A percentile compares a stretch with the other conserved stretches of the same genome.
Conservation (phyloP, 208 protist species). For the Naegleria lovaniensis region DNA sequence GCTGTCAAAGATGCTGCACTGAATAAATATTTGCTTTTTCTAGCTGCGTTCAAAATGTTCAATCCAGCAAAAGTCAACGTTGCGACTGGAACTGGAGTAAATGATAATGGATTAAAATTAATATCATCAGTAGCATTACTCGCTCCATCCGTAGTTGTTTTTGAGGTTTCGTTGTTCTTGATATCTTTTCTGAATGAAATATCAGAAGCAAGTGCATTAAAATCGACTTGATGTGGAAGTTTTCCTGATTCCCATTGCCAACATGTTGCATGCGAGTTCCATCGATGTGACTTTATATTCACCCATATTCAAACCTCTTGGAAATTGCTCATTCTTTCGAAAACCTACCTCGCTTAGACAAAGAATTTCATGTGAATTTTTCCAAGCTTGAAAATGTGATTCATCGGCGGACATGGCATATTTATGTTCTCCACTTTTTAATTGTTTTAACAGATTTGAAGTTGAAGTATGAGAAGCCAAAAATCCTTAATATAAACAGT, state of each 20-base stretch:
- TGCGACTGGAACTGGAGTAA: neutral
- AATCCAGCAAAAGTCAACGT: neutral
- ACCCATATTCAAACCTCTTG: too few relatives aligned
- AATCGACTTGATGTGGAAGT: neutral
- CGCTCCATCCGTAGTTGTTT: neutral
- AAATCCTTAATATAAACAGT: conserved; percentile 14
- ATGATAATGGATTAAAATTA: neutral
- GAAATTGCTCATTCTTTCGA: too few relatives aligned
- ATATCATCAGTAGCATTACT: neutral
- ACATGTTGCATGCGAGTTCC: neutral
- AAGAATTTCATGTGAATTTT: neutral
- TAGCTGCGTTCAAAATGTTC: neutral
- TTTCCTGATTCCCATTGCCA: neutral
- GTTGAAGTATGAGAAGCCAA: neutral
- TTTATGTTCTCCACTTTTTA: neutral
- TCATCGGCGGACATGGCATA: neutral
- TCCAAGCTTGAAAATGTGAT: conserved; percentile 1
- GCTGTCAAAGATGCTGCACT: neutral
- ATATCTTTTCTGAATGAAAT: neutral
- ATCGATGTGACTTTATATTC: neutral
- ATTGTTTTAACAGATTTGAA: neutral
- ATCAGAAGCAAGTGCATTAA: too few relatives aligned
- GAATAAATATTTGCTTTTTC: neutral
- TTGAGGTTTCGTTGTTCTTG: neutral
- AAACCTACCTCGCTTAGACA: neutral